A percentile compares a stretch with the other conserved stretches of the same genome.
phyloP scores from a whole-genome alignment of 1,139 yeast genomes.

The Candida albicans region DNA sequence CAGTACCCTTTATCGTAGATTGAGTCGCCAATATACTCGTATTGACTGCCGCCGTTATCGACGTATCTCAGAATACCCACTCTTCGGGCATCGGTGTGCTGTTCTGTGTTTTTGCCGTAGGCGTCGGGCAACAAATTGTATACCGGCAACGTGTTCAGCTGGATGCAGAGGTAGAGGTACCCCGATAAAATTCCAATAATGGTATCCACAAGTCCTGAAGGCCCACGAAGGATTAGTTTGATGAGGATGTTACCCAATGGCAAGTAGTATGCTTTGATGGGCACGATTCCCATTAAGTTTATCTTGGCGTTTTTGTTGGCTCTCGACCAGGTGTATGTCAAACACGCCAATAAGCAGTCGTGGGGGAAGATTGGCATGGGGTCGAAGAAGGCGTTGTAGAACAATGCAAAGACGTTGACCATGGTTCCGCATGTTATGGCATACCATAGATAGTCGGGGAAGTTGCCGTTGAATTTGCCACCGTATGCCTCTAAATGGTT shows the following conservation, averaged over 20 bases:
- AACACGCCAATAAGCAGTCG: conserved; percentile 48
- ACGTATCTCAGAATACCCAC: conserved; percentile 30
- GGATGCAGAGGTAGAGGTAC: conserved; percentile 59
- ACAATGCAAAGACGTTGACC: conserved; percentile 33
- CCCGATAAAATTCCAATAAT: conserved; percentile 54
- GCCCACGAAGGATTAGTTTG: conserved; percentile 47
- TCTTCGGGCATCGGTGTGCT: conserved; percentile 24
- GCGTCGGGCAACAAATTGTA: conserved; percentile 45
- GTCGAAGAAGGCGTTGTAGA: conserved; percentile 28
- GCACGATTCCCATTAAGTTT: conserved; percentile 52
- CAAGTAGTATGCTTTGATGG: conserved; percentile 57
- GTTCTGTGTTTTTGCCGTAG: conserved; percentile 8
- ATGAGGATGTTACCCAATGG: conserved; percentile 57
- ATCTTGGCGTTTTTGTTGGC: conserved; percentile 50
- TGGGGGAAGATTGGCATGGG: conserved; percentile 24
- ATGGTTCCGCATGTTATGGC: conserved; percentile 49
- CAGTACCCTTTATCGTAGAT: conserved; percentile 46
- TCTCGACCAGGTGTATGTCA: conserved; percentile 62
- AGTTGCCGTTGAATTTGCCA: conserved; percentile 51
- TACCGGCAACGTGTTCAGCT: conserved; percentile 50
- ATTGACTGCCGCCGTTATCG: conserved; percentile 7
- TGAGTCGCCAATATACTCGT: conserved; percentile 33
- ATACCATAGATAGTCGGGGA: conserved; percentile 60
- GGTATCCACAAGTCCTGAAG: conserved; percentile 36
- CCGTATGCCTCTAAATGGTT: conserved; percentile 49